A percentile compares a stretch with the other conserved stretches of the same genome.
Conservation (phyloP, 768 basidiomycete genomes). For the Boletus coccyginus region DNA sequence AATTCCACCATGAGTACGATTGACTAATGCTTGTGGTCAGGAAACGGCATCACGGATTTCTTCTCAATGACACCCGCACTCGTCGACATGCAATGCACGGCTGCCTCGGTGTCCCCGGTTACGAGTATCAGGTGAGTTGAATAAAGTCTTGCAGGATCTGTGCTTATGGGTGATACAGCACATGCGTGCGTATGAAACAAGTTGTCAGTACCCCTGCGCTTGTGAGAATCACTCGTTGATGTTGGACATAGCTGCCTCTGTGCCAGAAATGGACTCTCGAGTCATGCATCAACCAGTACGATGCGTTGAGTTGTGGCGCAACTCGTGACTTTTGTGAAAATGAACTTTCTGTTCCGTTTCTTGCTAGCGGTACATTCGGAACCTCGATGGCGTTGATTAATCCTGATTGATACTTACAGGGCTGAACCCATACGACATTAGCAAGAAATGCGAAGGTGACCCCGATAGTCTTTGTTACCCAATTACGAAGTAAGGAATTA, state of each 20-base stretch:
- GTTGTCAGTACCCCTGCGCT: constrained; percentile 26
- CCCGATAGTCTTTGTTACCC: constrained; percentile 47
- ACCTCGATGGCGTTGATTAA: neutral
- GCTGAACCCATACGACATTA: constrained; percentile 69
- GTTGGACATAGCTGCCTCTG: constrained; percentile 55
- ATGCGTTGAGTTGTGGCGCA: constrained; percentile 64
- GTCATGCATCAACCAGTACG: constrained; percentile 65
- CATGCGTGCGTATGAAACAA: constrained; percentile 45
- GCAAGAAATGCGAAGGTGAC: constrained; percentile 54
- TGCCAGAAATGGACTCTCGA: constrained; percentile 58
- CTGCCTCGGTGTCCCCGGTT: constrained; percentile 50
- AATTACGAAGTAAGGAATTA: constrained; percentile 38
- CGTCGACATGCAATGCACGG: constrained; percentile 56
- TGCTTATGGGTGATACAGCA: constrained; percentile 1
- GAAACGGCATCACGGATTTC: constrained; percentile 40
- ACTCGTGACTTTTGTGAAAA: constrained; percentile 64
- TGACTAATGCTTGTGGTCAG: constrained; percentile 18
- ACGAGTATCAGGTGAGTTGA: constrained; percentile 22
- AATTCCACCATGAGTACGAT: neutral
- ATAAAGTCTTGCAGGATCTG: neutral
- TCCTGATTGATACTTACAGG: constrained; percentile 24
- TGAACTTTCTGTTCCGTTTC: constrained; percentile 34
- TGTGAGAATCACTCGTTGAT: neutral
- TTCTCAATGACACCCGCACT: constrained; percentile 39
- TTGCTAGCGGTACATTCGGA: constrained; percentile 30